Conservation (phyloP, 202 grass and related monocot species). For the Zoysia matrella region DNA sequence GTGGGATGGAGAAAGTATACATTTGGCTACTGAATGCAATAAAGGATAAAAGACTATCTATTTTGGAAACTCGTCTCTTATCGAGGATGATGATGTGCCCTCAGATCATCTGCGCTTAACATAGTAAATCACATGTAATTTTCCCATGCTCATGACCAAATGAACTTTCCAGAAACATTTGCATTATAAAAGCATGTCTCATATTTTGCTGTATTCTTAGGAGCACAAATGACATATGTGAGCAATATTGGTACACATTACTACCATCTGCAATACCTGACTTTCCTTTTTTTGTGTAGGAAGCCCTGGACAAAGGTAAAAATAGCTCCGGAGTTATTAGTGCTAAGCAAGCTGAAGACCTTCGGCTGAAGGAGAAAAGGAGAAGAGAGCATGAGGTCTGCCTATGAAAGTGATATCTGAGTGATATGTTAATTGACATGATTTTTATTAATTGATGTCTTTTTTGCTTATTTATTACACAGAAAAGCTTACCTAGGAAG, state of each 20-base stretch:
- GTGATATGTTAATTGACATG: conserved; percentile 3
- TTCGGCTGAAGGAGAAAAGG: conserved; percentile 84
- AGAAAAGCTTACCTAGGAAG: conserved; percentile 95
- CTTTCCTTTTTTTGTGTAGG: conserved; percentile 53
- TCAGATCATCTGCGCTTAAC: background rate
- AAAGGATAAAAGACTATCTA: conserved; percentile 1
- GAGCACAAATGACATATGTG: conserved; percentile 1
- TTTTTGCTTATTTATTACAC: conserved; percentile 44
- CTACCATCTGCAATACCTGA: conserved; percentile 31
- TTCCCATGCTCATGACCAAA: background rate
- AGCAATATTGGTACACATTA: conserved; percentile 5
- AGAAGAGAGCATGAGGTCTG: conserved; percentile 79
- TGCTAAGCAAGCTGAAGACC: conserved; percentile 84
- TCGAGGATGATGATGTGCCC: background rate
- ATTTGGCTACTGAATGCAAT: too few relatives aligned
- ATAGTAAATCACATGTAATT: background rate
- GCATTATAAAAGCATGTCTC: background rate
- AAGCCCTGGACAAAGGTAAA: conserved; percentile 58
- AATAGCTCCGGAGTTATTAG: conserved; percentile 63
- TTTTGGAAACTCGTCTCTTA: conserved; percentile 8
- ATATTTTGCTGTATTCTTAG: conserved; percentile 5
- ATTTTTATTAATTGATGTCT: conserved; percentile 23
- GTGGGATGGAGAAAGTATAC: too few relatives aligned
- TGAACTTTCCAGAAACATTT: background rate
- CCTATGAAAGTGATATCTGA: conserved; percentile 20